Evolutionary conservation across 257 asterid species (phyloP).

Genomic region (Solanum chaucha): DNA sequence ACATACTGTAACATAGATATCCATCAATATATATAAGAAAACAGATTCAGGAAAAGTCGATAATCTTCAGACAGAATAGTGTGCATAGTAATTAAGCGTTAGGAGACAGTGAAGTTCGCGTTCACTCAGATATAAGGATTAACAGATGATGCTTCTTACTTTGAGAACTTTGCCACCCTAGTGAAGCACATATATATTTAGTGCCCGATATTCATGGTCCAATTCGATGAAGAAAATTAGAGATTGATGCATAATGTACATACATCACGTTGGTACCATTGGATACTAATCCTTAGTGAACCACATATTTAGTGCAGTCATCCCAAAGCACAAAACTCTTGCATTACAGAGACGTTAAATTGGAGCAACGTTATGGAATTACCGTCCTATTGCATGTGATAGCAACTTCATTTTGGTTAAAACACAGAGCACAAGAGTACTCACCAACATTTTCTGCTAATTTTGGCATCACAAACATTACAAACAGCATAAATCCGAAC

Average conservation of each 20-base stretch:
- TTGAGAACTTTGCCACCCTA: not conserved
- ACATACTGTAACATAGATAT: not conserved
- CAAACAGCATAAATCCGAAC: constrained; percentile 86
- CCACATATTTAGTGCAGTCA: not conserved
- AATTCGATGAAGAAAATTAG: not conserved
- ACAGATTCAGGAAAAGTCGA: not conserved
- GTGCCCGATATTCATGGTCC: not conserved
- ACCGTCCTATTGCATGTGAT: not conserved
- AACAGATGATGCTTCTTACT: not conserved
- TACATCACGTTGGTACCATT: not conserved
- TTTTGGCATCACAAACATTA: constrained; percentile 94
- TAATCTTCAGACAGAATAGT: not conserved
- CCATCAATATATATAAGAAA: not conserved
- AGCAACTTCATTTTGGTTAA: not conserved
- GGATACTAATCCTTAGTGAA: not conserved
- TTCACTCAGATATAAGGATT: not conserved
- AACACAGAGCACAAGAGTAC: constrained; percentile 6
- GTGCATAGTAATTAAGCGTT: not conserved
- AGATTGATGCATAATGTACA: not conserved
- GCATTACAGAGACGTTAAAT: not conserved
- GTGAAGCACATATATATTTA: not conserved
- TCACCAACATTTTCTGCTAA: constrained; percentile 68
- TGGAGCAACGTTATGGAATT: not conserved
- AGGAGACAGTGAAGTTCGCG: not conserved
- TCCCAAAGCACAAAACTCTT: not conserved